Evolutionary conservation across 805 yeast species (phyloP).

Genomic region (Saturnispora ahearnii): DNA sequence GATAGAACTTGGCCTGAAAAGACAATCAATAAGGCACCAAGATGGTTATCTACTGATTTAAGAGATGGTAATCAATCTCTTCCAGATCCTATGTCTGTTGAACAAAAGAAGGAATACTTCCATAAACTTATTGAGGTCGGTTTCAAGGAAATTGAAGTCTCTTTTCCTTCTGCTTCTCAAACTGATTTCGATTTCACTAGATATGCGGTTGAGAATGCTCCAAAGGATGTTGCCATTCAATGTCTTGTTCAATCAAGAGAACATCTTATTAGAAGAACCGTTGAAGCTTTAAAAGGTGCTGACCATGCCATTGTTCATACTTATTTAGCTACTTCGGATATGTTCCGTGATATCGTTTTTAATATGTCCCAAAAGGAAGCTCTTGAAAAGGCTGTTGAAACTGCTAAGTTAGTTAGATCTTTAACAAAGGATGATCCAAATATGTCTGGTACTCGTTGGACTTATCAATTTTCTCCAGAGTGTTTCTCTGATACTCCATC

Average conservation of each 20-base stretch:
- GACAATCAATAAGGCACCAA: slow-evolving; percentile 58
- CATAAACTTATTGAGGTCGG: slow-evolving; percentile 65
- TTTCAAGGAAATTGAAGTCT: slow-evolving; percentile 72
- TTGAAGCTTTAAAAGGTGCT: slow-evolving; percentile 65
- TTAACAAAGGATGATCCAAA: slow-evolving; percentile 68
- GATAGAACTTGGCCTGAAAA: slow-evolving; percentile 69
- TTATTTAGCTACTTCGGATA: slow-evolving; percentile 67
- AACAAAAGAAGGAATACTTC: slow-evolving; percentile 66
- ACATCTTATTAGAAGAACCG: slow-evolving; percentile 62
- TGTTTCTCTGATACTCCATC: slow-evolving; percentile 67
- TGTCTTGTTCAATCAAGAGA: slow-evolving; percentile 73
- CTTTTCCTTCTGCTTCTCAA: slow-evolving; percentile 76
- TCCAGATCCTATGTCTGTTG: slow-evolving; percentile 76
- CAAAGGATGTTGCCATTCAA: slow-evolving; percentile 66
- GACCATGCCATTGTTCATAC: slow-evolving; percentile 64
- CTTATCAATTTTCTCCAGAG: slow-evolving; percentile 72
- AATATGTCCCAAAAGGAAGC: slow-evolving; percentile 65
- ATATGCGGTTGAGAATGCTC: slow-evolving; percentile 70
- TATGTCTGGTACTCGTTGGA: slow-evolving; percentile 56
- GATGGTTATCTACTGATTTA: slow-evolving; percentile 74
- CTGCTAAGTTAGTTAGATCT: slow-evolving; percentile 56
- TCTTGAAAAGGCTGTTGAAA: slow-evolving; percentile 57
- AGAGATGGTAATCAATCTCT: slow-evolving; percentile 77
- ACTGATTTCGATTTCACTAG: slow-evolving; percentile 77
- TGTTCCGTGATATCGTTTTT: slow-evolving; percentile 68